Evolutionary conservation across 495 filamentous ascomycete species (phyloP).

Genomic region (Tricharina praecox): DNA sequence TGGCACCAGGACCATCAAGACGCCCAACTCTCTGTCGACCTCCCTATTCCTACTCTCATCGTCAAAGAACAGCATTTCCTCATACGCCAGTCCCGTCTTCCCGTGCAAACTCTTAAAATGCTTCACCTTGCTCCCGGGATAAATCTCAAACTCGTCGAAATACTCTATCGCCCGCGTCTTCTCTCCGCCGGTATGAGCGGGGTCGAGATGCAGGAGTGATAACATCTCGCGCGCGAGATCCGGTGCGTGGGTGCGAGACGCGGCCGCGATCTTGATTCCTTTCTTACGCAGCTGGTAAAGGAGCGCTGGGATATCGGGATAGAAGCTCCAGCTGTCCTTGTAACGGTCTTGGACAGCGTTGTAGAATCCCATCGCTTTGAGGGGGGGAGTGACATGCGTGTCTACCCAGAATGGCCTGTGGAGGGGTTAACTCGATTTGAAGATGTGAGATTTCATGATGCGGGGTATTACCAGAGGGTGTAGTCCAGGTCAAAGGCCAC

Average conservation of each 20-base stretch:
- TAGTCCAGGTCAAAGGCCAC: conserved; percentile 93
- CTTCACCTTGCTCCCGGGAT: conserved; percentile 66
- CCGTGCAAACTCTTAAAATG: conserved; percentile 63
- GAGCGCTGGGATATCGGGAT: conserved; percentile 56
- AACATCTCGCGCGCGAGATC: conserved; percentile 70
- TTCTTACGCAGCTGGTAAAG: conserved; percentile 41
- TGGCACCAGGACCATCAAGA: conserved; percentile 63
- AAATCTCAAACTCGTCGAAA: conserved; percentile 82
- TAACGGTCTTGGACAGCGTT: conserved; percentile 28
- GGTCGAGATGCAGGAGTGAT: conserved; percentile 44
- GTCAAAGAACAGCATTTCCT: conserved; percentile 93
- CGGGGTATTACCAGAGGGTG: conserved; percentile 46
- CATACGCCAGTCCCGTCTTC: conserved; percentile 46
- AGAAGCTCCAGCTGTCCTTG: conserved; percentile 25
- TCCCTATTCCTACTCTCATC: conserved; percentile 77
- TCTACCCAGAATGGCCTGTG: conserved; percentile 79
- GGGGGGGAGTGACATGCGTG: conserved; percentile 69
- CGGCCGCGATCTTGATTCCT: conserved; percentile 52
- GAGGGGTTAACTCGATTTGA: not conserved
- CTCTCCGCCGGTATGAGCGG: conserved; percentile 3
- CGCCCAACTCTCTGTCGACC: conserved; percentile 62
- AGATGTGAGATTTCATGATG: not conserved
- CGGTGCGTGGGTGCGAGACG: conserved; percentile 67
- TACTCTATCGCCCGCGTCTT: conserved; percentile 45
- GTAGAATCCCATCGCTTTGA: conserved; percentile 41